phyloP scores from a whole-genome alignment of 2,329 filamentous ascomycete genomes.

The Cladophialophora yegresii region DNA sequence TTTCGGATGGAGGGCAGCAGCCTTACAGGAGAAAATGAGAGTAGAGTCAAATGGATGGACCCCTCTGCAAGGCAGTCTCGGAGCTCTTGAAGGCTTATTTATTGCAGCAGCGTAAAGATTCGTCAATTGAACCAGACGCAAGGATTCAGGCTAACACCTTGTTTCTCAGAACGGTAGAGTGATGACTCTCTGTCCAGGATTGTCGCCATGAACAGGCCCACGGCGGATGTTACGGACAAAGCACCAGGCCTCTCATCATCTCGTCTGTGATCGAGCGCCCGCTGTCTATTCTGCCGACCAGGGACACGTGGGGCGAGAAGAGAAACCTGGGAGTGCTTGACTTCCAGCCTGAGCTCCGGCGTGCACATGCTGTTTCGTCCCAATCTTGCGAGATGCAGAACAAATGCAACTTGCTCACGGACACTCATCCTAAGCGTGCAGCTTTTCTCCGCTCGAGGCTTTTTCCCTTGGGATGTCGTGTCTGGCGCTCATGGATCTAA shows the following conservation, averaged over 20 bases:
- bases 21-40: slow-evolving; percentile 9
- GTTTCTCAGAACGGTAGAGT: not conserved
- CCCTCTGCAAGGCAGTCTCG: not conserved
- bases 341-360: not conserved
- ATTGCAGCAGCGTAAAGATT: not conserved
- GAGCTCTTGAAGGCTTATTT: not conserved
- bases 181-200: not conserved
- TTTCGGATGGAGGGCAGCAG: slow-evolving; percentile 12
- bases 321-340: not conserved
- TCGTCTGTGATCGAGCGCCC: not conserved
- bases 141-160: slow-evolving; percentile 2
- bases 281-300: slow-evolving; percentile 11
- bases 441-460: slow-evolving; percentile 1
- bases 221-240: slow-evolving; percentile 1
- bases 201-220: not conserved
- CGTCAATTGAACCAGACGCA: not conserved
- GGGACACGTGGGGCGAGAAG: slow-evolving; percentile 7
- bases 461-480: not conserved
- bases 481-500: not conserved
- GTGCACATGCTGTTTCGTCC: not conserved
- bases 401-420: not conserved
- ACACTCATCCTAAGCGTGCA: not conserved
- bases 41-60: slow-evolving; percentile 2
- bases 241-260: slow-evolving; percentile 1
- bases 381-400: not conserved